These are phyloP conservation scores for Solanum chiquidenum DNA, from an alignment of 257 asterid species.

Conservation along the genomic window DNA sequence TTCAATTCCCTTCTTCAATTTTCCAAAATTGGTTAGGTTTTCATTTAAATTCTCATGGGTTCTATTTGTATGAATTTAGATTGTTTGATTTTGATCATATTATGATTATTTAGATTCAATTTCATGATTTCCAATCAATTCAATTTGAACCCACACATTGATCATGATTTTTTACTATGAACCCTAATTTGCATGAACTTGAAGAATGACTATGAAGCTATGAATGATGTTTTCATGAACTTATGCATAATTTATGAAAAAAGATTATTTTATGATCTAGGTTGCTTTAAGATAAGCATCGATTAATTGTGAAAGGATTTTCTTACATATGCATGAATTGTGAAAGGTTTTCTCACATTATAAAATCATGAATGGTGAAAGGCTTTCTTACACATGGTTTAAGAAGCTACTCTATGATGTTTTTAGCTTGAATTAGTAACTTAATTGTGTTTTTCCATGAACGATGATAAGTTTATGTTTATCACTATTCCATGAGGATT, in stretches of 20 bases:
- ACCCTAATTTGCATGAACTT: neutral
- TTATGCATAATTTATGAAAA: neutral
- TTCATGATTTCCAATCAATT: neutral
- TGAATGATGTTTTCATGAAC: neutral
- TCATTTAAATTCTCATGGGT: neutral
- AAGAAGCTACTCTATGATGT: neutral
- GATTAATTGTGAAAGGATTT: neutral
- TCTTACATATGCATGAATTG: neutral
- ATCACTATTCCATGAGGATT: neutral
- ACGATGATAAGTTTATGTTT: too few species aligned
- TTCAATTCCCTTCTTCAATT: too few species aligned
- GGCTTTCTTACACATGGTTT: neutral
- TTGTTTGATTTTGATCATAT: neutral
- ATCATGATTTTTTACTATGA: neutral
- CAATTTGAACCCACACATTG: neutral
- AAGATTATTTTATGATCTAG: too few species aligned
- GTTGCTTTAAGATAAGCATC: neutral
- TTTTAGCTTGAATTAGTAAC: neutral
- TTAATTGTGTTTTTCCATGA: neutral
- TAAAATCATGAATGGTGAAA: neutral
- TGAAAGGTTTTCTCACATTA: neutral
- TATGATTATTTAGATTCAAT: neutral
- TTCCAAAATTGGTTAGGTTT: neutral
- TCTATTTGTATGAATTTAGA: neutral
- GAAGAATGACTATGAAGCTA: neutral